Evolutionary conservation across 352 stramenopile species (phyloP).

Genomic region (Blastocystis sp.): DNA sequence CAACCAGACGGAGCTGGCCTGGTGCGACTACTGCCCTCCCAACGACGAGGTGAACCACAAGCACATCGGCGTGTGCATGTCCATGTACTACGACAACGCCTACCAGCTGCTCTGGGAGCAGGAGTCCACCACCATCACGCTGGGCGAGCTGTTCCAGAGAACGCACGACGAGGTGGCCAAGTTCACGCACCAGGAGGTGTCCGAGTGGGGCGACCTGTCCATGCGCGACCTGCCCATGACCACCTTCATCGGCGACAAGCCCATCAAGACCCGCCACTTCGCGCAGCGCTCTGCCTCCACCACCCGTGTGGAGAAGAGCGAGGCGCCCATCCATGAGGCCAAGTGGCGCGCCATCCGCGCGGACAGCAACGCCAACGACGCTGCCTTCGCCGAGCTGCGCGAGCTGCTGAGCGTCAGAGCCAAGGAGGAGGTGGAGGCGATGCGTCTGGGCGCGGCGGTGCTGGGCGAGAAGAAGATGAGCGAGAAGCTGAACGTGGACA

Average conservation of each 20-base stretch:
- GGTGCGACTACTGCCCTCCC: constrained; percentile 79
- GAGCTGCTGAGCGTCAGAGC: background rate
- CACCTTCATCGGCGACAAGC: background rate
- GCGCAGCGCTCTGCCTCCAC: background rate
- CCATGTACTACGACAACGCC: constrained; percentile 1
- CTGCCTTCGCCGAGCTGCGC: background rate
- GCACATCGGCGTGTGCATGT: constrained; percentile 70
- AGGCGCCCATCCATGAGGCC: background rate
- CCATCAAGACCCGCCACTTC: background rate
- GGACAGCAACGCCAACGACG: background rate
- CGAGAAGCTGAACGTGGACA: background rate
- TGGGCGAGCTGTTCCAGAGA: background rate
- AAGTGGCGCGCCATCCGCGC: constrained; percentile 36
- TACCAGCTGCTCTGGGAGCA: constrained; percentile 17
- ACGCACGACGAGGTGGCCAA: background rate
- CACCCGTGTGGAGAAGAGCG: background rate
- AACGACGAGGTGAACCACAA: constrained; percentile 6
- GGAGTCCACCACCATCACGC: constrained; percentile 30
- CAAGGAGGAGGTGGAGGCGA: constrained; percentile 36
- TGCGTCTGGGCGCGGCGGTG: constrained; percentile 46
- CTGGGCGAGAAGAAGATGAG: constrained; percentile 51
- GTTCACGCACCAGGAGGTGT: background rate
- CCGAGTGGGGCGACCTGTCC: constrained; percentile 23
- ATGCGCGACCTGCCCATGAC: background rate
- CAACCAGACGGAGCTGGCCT: constrained; percentile 81